These are phyloP conservation scores for Dujonia santamariae DNA, from an alignment of 1,139 yeast genomes.

Conservation along the genomic window DNA sequence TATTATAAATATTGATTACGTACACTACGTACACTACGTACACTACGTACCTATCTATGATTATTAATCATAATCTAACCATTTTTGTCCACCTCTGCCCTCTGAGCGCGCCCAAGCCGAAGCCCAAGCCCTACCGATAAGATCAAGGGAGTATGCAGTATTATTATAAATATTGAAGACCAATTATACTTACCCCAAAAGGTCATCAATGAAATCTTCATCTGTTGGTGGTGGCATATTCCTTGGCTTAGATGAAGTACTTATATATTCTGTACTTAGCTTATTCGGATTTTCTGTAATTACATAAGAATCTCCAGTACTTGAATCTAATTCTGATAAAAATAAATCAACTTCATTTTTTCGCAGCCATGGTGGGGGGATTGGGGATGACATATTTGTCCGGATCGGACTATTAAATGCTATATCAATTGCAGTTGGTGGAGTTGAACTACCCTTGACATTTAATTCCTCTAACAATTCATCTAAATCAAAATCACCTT, in stretches of 20 bases:
- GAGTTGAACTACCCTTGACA: not conserved
- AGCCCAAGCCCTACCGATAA: too few species aligned
- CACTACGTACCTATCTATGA: too few species aligned
- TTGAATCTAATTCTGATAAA: not conserved
- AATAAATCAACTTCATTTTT: constrained; percentile 5
- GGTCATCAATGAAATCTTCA: constrained; percentile 20
- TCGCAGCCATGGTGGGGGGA: constrained; percentile 5
- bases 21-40: too few species aligned
- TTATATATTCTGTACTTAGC: not conserved
- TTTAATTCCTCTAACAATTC: constrained; percentile 13
- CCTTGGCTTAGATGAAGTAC: constrained; percentile 1
- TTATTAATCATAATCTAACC: too few species aligned
- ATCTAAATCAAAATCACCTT: constrained; percentile 12
- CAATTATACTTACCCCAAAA: constrained; percentile 12
- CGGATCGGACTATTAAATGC: not conserved
- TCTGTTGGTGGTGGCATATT: constrained; percentile 6
- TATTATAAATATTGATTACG: too few species aligned
- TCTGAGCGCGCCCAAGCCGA: too few species aligned
- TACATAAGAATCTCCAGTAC: not conserved
- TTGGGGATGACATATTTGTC: constrained; percentile 2
- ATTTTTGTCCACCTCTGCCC: too few species aligned
- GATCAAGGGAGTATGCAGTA: not conserved
- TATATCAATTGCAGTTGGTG: not conserved
- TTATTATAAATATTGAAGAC: not conserved
- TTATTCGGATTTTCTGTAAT: not conserved